Conservation (phyloP, 352 stramenopile genomes). For the Phytophthora hybrid region DNA sequence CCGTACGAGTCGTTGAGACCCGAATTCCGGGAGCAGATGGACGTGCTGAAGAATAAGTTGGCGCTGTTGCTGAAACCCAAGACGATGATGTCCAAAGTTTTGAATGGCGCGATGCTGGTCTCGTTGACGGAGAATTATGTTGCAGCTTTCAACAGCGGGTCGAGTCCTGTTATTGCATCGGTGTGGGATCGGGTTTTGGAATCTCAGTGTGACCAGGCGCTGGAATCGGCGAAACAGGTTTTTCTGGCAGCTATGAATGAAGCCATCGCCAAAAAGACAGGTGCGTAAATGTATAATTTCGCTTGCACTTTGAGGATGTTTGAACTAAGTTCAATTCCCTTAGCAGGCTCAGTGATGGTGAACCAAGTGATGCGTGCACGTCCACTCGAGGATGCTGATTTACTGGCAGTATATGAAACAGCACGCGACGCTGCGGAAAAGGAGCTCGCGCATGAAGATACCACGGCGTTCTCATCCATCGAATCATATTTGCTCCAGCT, state of each 20-base stretch:
- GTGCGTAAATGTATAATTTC: conserved; percentile 36
- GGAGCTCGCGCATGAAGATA: conserved; percentile 52
- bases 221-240: conserved; percentile 61
- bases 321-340: conserved; percentile 17
- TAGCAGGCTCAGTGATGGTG: conserved; percentile 39
- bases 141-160: conserved; percentile 70
- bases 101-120: conserved; percentile 78
- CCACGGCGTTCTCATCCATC: conserved; percentile 48
- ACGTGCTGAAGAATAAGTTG: conserved; percentile 65
- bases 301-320: neutral
- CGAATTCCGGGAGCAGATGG: conserved; percentile 75
- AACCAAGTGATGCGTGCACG: conserved; percentile 33
- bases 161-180: conserved; percentile 79
- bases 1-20: conserved; percentile 63
- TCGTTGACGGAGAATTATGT: conserved; percentile 75
- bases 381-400: conserved; percentile 52
- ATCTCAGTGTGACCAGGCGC: conserved; percentile 67
- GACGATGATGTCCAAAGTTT: conserved; percentile 61
- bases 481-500: conserved; percentile 57
- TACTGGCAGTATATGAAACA: conserved; percentile 45
- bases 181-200: conserved; percentile 87
- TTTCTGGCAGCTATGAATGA: conserved; percentile 53
- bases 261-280: conserved; percentile 37
- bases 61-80: conserved; percentile 67
- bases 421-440: conserved; percentile 42